Evolutionary conservation across 2,329 filamentous ascomycete species (phyloP).

Genomic region (Diplodia scrobiculata): DNA sequence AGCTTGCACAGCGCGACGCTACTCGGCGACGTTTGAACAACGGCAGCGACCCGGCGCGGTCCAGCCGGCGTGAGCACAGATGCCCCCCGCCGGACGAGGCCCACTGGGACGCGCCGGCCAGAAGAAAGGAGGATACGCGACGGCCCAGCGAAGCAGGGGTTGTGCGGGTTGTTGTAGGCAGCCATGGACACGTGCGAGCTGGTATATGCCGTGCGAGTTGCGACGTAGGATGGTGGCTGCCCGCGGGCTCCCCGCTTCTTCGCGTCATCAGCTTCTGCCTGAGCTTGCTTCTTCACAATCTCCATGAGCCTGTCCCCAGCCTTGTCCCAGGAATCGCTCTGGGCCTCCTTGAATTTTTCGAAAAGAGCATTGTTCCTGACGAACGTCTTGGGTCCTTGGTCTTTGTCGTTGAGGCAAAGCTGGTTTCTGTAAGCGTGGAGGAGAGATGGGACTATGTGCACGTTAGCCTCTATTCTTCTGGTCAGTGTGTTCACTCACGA

Average conservation of each 20-base stretch:
- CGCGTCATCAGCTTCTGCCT: slow-evolving; percentile 34
- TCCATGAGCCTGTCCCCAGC: background rate
- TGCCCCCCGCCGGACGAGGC: slow-evolving; percentile 51
- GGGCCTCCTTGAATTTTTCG: slow-evolving; percentile 44
- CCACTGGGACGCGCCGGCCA: slow-evolving; percentile 47
- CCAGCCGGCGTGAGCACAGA: slow-evolving; percentile 52
- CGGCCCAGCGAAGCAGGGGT: slow-evolving; percentile 59
- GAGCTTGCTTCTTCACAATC: background rate
- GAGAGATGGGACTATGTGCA: slow-evolving; percentile 51
- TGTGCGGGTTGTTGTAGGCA: slow-evolving; percentile 47
- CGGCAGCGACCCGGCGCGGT: slow-evolving; percentile 51
- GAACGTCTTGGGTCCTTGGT: slow-evolving; percentile 60
- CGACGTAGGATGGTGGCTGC: background rate
- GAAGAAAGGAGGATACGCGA: slow-evolving; percentile 53
- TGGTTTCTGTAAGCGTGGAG: slow-evolving; percentile 60
- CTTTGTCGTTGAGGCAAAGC: slow-evolving; percentile 64
- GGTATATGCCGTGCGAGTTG: background rate
- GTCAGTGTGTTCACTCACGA: slow-evolving; percentile 31
- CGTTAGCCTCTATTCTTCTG: background rate
- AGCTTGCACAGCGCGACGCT: slow-evolving; percentile 51
- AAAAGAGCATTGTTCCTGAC: slow-evolving; percentile 57
- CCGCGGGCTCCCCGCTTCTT: background rate
- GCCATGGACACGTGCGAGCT: slow-evolving; percentile 43
- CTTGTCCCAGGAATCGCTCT: slow-evolving; percentile 1
- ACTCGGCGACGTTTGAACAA: slow-evolving; percentile 55